Percentiles rank a stretch among this genome's conserved stretches.
These are phyloP conservation scores for Rhodotorula paludigena DNA, from an alignment of 768 basidiomycete genomes.

Conservation along the genomic window DNA sequence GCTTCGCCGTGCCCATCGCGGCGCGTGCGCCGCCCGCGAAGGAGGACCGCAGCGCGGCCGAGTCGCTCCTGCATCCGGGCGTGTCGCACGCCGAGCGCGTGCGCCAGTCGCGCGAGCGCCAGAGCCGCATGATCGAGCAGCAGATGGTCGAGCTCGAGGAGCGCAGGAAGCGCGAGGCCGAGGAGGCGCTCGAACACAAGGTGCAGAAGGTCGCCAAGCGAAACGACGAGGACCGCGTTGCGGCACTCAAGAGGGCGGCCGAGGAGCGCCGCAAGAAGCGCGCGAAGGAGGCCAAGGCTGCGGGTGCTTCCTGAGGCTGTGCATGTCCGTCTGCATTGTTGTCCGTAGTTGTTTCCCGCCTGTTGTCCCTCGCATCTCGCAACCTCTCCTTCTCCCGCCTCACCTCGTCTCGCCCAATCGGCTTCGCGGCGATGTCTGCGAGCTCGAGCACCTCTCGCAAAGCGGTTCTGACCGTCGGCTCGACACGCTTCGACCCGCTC, in stretches of 20 bases:
- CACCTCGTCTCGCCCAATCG: background rate
- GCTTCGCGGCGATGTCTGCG: background rate
- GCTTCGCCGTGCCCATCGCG: slow-evolving; percentile 42
- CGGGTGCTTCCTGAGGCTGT: background rate
- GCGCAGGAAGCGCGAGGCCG: slow-evolving; percentile 57
- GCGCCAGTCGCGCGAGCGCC: slow-evolving; percentile 76
- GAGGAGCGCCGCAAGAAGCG: slow-evolving; percentile 54
- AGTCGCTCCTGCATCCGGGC: slow-evolving; percentile 8
- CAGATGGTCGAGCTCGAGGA: slow-evolving; percentile 74
- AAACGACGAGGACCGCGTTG: slow-evolving; percentile 68
- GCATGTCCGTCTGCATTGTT: background rate
- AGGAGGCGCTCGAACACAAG: slow-evolving; percentile 59
- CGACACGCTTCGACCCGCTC: slow-evolving; percentile 36
- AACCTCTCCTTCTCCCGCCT: background rate
- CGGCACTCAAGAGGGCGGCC: slow-evolving; percentile 72
- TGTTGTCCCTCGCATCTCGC: background rate
- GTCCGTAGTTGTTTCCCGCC: background rate
- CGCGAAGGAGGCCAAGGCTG: slow-evolving; percentile 20
- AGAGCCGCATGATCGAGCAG: slow-evolving; percentile 66
- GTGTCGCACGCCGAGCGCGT: slow-evolving; percentile 41
- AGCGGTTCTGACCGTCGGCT: slow-evolving; percentile 40
- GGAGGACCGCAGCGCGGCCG: slow-evolving; percentile 5
- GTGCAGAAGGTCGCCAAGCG: slow-evolving; percentile 58
- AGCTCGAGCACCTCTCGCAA: background rate
- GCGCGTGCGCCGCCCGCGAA: slow-evolving; percentile 30